phyloP scores from a whole-genome alignment of 306 rosid species.

The Prunus padus region DNA sequence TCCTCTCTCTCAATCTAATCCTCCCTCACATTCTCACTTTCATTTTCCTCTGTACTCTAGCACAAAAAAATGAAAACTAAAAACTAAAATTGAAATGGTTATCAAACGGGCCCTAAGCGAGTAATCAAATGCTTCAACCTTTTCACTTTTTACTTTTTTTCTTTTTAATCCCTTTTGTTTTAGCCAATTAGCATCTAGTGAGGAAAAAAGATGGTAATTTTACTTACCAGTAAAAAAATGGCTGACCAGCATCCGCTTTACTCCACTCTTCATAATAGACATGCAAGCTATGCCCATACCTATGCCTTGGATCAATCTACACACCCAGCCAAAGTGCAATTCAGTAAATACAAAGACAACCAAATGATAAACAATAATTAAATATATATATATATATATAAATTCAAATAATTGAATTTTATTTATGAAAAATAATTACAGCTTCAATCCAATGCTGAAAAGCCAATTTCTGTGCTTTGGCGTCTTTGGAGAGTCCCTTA shows the following conservation, averaged over 20 bases:
- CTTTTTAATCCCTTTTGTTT: background rate
- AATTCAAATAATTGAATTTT: background rate
- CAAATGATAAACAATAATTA: background rate
- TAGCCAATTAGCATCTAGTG: background rate
- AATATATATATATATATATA: background rate
- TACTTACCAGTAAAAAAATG: conserved; percentile 85
- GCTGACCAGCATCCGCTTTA: conserved; percentile 75
- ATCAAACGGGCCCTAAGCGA: background rate
- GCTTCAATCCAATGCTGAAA: conserved; percentile 99
- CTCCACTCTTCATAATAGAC: conserved; percentile 77
- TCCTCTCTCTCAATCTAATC: too few relatives aligned
- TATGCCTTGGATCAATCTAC: conserved; percentile 96
- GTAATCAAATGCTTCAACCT: background rate
- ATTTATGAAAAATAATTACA: conserved; percentile 37
- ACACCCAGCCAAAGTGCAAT: background rate
- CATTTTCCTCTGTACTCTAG: too few relatives aligned
- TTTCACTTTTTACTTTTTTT: too few relatives aligned
- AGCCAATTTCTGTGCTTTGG: conserved; percentile 88
- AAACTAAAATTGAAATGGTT: too few relatives aligned
- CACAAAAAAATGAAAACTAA: too few relatives aligned
- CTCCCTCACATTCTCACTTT: too few relatives aligned
- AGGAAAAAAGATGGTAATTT: background rate
- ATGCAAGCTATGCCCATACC: conserved; percentile 94
- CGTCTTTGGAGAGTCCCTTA: conserved; percentile 76
- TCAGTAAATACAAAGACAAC: conserved; percentile 1